phyloP scores from a whole-genome alignment of 1,284 basidiomycete genomes.

The Cerrena zonata region DNA sequence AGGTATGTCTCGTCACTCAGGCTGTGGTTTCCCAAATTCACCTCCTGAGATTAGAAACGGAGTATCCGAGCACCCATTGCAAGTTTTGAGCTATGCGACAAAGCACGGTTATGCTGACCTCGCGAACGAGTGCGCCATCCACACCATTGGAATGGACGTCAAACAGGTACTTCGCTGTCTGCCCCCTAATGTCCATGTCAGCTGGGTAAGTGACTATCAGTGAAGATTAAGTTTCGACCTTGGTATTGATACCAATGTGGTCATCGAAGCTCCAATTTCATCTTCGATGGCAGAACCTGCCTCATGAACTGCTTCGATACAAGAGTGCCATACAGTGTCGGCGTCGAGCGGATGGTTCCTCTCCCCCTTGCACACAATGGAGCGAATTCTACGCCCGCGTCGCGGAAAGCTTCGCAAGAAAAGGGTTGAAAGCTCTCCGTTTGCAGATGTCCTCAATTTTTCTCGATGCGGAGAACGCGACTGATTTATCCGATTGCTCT shows the following conservation, averaged over 20 bases:
- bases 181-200: neutral
- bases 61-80: neutral
- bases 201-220: neutral
- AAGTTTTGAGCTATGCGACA: conserved; percentile 3
- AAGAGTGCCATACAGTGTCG: neutral
- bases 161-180: neutral
- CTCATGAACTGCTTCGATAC: neutral
- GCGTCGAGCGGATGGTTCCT: neutral
- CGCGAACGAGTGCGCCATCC: neutral
- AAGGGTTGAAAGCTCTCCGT: neutral
- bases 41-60: neutral
- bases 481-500: neutral
- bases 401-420: neutral
- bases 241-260: too few species aligned
- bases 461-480: neutral
- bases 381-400: neutral
- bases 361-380: neutral
- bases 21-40: neutral
- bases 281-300: neutral
- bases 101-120: conserved; percentile 4
- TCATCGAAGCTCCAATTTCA: neutral
- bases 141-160: neutral
- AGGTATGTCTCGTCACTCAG: conserved; percentile 1
- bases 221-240: too few species aligned
- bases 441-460: neutral